Conservation (phyloP, 306 rosid species). For the Acacia acuminata region DNA sequence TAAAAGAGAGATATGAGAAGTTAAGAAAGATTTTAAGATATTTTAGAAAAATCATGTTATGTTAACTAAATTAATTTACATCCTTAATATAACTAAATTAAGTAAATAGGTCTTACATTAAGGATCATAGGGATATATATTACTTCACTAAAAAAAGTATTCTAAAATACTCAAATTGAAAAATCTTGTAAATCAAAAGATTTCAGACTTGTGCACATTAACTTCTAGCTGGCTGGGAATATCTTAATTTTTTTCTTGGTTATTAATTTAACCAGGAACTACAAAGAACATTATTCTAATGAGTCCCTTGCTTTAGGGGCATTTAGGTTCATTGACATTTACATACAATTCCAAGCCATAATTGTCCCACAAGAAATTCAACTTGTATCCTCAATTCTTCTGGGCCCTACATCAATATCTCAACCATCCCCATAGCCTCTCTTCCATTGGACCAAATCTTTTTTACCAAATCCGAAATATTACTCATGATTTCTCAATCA, state of each 20-base stretch:
- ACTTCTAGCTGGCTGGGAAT: background rate
- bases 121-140: no score
- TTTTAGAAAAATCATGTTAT: no score
- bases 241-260: background rate
- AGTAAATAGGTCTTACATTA: no score
- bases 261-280: background rate
- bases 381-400: background rate
- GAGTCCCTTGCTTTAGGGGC: constrained; percentile 25
- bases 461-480: background rate
- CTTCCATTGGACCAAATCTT: background rate
- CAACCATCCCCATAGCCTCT: background rate
- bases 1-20: no score
- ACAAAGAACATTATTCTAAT: background rate
- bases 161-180: background rate
- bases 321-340: constrained; percentile 16
- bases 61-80: no score
- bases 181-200: background rate
- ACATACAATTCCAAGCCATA: background rate
- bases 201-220: background rate
- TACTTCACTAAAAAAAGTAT: background rate
- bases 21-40: no score
- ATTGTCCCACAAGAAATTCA: background rate
- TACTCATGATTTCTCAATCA: background rate
- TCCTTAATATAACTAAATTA: no score
- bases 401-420: constrained; percentile 15